A percentile compares a stretch with the other conserved stretches of the same genome.
Conservation (phyloP, 2,329 filamentous ascomycete genomes). For the Aciculosporium take region DNA sequence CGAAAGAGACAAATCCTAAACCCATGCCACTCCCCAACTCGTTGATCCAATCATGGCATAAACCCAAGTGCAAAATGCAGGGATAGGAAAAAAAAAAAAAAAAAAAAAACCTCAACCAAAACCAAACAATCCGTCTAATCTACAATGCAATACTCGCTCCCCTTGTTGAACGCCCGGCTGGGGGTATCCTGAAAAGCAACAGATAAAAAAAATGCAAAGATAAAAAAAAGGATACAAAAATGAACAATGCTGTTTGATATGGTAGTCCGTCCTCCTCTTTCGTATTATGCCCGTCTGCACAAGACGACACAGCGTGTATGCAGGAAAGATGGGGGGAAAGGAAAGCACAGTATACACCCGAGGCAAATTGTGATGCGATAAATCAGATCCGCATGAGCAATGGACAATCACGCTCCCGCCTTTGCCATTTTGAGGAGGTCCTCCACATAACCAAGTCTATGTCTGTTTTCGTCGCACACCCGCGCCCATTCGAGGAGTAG, state of each 20-base stretch:
- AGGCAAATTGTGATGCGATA: too few species aligned
- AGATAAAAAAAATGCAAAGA: background rate
- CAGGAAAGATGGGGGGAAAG: background rate
- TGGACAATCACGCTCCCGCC: background rate
- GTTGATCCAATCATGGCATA: background rate
- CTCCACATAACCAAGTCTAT: conserved; percentile 28
- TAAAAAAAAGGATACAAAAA: background rate
- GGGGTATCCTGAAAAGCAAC: background rate
- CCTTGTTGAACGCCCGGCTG: background rate
- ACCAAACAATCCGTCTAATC: too few species aligned
- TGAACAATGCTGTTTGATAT: background rate
- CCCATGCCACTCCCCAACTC: background rate
- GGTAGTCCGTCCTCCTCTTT: background rate
- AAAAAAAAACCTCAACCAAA: too few species aligned
- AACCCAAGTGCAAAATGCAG: background rate
- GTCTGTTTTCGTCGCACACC: conserved; percentile 30
- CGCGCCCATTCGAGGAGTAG: conserved; percentile 44
- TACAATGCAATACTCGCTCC: background rate
- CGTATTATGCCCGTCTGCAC: background rate
- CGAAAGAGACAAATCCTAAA: too few species aligned
- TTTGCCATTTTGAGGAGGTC: conserved; percentile 21
- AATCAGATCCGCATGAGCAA: too few species aligned
- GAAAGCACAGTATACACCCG: too few species aligned
- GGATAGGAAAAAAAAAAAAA: background rate
- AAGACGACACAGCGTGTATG: background rate